phyloP scores from a whole-genome alignment of 2,329 filamentous ascomycete genomes.

The Didymella lethalis region DNA sequence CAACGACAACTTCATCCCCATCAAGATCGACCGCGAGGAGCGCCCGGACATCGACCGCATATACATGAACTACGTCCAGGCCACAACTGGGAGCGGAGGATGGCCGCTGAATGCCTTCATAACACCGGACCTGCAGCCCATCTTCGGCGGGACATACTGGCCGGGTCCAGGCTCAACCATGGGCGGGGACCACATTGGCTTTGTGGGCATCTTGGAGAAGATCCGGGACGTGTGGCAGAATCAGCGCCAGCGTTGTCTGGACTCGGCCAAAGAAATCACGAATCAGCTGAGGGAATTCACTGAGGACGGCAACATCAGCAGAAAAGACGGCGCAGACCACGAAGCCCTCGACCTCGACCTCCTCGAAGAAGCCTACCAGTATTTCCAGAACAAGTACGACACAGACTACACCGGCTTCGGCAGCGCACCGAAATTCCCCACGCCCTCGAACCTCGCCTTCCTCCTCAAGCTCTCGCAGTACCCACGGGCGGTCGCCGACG shows the following conservation, averaged over 20 bases:
- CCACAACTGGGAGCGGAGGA: slow-evolving; percentile 85
- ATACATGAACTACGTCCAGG: slow-evolving; percentile 98
- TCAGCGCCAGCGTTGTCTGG: slow-evolving; percentile 81
- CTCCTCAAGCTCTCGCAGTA: slow-evolving; percentile 77
- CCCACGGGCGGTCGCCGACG: slow-evolving; percentile 76
- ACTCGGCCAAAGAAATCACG: slow-evolving; percentile 84
- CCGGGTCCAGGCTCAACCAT: slow-evolving; percentile 74
- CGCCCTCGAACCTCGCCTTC: slow-evolving; percentile 83
- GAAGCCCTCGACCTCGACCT: slow-evolving; percentile 88
- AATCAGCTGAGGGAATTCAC: slow-evolving; percentile 85
- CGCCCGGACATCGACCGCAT: slow-evolving; percentile 92
- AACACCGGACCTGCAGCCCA: slow-evolving; percentile 88
- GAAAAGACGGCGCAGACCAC: slow-evolving; percentile 56
- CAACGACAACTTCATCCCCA: slow-evolving; percentile 87
- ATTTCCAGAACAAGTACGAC: slow-evolving; percentile 39
- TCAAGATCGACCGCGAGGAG: slow-evolving; percentile 93
- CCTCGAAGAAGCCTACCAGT: slow-evolving; percentile 82
- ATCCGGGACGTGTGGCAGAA: slow-evolving; percentile 78
- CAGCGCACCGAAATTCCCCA: slow-evolving; percentile 84
- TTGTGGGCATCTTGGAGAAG: slow-evolving; percentile 83
- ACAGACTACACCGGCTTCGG: slow-evolving; percentile 66
- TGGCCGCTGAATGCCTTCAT: slow-evolving; percentile 98
- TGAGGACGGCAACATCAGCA: slow-evolving; percentile 77
- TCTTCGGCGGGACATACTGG: slow-evolving; percentile 98
- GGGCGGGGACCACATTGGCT: slow-evolving; percentile 70